Evolutionary conservation across 2,329 filamentous ascomycete species (phyloP).

Genomic region (Colletotrichum sp.): DNA sequence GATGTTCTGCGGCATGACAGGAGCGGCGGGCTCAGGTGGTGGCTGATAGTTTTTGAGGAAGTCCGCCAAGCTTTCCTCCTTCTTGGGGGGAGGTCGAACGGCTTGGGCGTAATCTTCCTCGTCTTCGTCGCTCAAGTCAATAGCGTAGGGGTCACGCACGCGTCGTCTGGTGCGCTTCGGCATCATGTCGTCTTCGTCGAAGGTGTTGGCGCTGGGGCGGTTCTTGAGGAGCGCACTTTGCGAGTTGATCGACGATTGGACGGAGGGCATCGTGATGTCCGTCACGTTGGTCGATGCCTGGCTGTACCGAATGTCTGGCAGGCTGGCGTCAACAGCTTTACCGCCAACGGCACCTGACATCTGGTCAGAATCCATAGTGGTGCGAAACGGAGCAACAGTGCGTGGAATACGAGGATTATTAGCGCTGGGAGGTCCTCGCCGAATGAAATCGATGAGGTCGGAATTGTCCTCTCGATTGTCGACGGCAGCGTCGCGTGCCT

Average conservation of each 20-base stretch:
- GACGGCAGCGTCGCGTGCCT: constrained; percentile 74
- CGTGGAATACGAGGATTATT: constrained; percentile 76
- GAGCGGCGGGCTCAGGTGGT: constrained; percentile 53
- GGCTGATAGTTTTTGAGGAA: constrained; percentile 75
- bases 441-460: constrained; percentile 94
- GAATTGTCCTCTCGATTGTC: constrained; percentile 72
- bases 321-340: constrained; percentile 60
- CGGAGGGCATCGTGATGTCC: constrained; percentile 59
- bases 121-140: constrained; percentile 78
- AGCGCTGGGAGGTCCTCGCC: constrained; percentile 75
- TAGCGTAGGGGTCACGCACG: constrained; percentile 90
- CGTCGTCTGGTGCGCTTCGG: constrained; percentile 78
- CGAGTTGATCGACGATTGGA: constrained; percentile 75
- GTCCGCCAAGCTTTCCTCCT: constrained; percentile 74
- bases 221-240: constrained; percentile 69
- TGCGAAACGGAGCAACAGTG: constrained; percentile 83
- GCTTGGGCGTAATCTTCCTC: constrained; percentile 55
- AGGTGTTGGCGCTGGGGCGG: constrained; percentile 38
- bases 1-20: constrained; percentile 33
- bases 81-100: constrained; percentile 42
- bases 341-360: constrained; percentile 60
- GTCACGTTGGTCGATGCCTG: constrained; percentile 62
- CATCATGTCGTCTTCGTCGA: constrained; percentile 59
- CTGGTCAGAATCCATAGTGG: constrained; percentile 86
- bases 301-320: constrained; percentile 61